Conservation (phyloP, 2,329 filamentous ascomycete genomes). For the Colletotrichum salicis region DNA sequence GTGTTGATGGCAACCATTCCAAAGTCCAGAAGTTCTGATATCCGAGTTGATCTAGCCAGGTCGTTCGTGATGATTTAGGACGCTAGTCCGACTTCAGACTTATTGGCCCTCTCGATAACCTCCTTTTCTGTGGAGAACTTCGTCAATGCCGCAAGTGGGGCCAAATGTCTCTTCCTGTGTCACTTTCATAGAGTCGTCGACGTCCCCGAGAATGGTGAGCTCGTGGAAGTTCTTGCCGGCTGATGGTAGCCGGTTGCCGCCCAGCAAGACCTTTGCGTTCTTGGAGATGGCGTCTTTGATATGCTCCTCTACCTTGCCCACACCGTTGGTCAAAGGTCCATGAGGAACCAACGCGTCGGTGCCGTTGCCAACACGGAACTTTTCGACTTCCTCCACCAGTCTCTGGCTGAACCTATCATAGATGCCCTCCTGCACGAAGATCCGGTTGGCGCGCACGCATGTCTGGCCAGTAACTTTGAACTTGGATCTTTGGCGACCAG, state of each 20-base stretch:
- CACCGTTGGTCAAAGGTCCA: slow-evolving; percentile 72
- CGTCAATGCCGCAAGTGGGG: slow-evolving; percentile 76
- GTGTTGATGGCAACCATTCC: slow-evolving; percentile 76
- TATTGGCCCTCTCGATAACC: slow-evolving; percentile 74
- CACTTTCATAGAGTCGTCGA: slow-evolving; percentile 75
- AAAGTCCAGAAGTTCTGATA: slow-evolving; percentile 65
- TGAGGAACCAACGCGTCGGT: slow-evolving; percentile 66
- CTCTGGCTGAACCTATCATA: slow-evolving; percentile 79
- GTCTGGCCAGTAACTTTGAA: slow-evolving; percentile 97
- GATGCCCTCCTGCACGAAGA: slow-evolving; percentile 82
- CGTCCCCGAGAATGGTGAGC: slow-evolving; percentile 75
- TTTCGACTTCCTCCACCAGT: slow-evolving; percentile 77
- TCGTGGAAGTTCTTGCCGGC: slow-evolving; percentile 77
- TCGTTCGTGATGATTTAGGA: slow-evolving; percentile 75
- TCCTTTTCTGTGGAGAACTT: slow-evolving; percentile 77
- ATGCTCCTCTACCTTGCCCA: slow-evolving; percentile 72
- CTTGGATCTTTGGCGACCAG: slow-evolving; percentile 76
- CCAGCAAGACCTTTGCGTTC: slow-evolving; percentile 61
- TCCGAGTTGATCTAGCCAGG: slow-evolving; percentile 50
- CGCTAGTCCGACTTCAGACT: slow-evolving; percentile 75
- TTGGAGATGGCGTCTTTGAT: slow-evolving; percentile 69
- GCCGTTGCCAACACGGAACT: slow-evolving; percentile 80
- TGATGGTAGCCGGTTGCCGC: slow-evolving; percentile 70
- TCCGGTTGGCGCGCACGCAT: slow-evolving; percentile 88
- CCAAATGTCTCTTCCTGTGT: slow-evolving; percentile 80